Conservation (phyloP, 345 rosid species). For the Populus ilicifolia region DNA sequence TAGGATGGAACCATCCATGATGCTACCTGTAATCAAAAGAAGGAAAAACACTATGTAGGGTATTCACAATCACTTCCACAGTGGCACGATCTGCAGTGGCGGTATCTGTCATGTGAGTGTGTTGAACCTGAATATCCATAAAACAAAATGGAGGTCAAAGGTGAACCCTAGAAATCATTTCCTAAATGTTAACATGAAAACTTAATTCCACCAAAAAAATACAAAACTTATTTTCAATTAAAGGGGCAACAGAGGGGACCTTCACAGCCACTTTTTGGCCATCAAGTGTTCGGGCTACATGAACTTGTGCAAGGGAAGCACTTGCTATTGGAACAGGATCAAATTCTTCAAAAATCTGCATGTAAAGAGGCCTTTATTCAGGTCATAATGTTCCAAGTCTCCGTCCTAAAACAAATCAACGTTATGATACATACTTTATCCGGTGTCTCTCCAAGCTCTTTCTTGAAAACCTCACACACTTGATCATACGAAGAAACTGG, state of each 20-base stretch:
- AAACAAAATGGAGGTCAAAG: conserved; percentile 10
- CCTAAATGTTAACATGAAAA: not conserved
- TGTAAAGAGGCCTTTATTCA: conserved; percentile 12
- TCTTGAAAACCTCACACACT: conserved; percentile 83
- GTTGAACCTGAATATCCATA: conserved; percentile 68
- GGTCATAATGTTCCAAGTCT: not conserved
- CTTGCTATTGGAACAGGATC: conserved; percentile 92
- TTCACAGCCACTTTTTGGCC: conserved; percentile 90
- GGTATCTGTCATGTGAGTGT: conserved; percentile 85
- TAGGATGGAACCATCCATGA: conserved; percentile 2
- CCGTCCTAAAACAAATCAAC: not conserved
- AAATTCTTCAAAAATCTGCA: conserved; percentile 70
- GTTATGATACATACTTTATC: conserved; percentile 57
- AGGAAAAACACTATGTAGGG: conserved; percentile 78
- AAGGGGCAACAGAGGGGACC: conserved; percentile 42
- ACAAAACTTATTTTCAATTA: conserved; percentile 12
- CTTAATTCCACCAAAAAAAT: conserved; percentile 5
- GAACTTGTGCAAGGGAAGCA: conserved; percentile 99
- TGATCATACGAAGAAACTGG: conserved; percentile 92
- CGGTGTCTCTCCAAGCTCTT: conserved; percentile 81
- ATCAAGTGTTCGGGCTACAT: conserved; percentile 68
- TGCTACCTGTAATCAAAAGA: conserved; percentile 87
- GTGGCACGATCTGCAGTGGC: conserved; percentile 90
- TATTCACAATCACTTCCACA: conserved; percentile 69
- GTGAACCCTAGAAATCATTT: conserved; percentile 3